Conservation (phyloP, 192 early-diverging fungal species). For the Lunasporangiospora selenospora region DNA sequence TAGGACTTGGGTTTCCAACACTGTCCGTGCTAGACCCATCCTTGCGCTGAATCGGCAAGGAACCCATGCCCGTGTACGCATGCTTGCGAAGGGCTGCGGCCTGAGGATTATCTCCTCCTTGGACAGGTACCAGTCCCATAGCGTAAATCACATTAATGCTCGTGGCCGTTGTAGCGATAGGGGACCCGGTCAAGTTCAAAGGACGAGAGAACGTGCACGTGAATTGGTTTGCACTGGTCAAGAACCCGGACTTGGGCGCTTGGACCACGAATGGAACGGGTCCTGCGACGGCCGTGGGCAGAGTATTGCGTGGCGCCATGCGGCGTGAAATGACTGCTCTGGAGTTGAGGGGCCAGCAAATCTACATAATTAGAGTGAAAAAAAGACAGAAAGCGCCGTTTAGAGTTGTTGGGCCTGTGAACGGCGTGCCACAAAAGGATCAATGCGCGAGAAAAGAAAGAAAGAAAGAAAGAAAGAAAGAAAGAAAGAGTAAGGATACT, state of each 20-base stretch:
- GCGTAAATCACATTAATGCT: slow-evolving; percentile 24
- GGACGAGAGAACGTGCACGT: slow-evolving; percentile 35
- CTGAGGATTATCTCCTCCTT: slow-evolving; percentile 17
- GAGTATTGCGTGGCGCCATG: slow-evolving; percentile 8
- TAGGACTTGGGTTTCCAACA: neutral
- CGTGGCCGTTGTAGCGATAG: slow-evolving; percentile 14
- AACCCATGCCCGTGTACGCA: slow-evolving; percentile 7
- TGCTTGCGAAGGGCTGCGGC: slow-evolving; percentile 11
- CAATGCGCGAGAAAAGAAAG: neutral
- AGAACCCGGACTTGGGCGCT: slow-evolving; percentile 12
- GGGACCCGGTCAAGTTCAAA: slow-evolving; percentile 1
- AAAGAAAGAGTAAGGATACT: neutral
- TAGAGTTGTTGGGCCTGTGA: no score
- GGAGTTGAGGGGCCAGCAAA: slow-evolving; percentile 31
- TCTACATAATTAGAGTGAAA: slow-evolving; percentile 2
- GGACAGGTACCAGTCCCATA: slow-evolving; percentile 9
- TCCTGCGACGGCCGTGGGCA: neutral
- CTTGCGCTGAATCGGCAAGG: slow-evolving; percentile 14
- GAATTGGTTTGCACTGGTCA: neutral
- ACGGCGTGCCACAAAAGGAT: no score
- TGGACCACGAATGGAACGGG: slow-evolving; percentile 11
- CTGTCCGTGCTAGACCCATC: slow-evolving; percentile 7
- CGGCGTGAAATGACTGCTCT: slow-evolving; percentile 30
- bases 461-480: neutral
- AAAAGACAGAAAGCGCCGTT: neutral